Evolutionary conservation across 1,139 yeast genomes (phyloP).

Genomic region (Lodderomyces beijingensis): DNA sequence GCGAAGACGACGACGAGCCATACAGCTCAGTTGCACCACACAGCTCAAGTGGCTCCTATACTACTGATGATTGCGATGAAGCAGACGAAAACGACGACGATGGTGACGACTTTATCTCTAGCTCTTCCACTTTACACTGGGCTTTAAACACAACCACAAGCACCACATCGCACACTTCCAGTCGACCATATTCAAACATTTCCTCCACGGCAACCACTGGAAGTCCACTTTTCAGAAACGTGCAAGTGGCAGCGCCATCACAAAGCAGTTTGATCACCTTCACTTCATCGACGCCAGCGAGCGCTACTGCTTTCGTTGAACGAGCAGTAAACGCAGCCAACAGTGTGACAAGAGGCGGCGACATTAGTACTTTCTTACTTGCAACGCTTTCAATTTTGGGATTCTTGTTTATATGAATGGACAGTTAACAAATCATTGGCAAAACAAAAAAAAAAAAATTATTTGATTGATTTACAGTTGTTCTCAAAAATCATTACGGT

Average conservation of each 20-base stretch:
- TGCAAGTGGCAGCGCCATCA: conserved; percentile 2
- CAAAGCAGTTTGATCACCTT: conserved; percentile 7
- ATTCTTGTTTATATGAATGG: too few species aligned
- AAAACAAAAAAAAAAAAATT: too few species aligned
- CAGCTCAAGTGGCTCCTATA: conserved; percentile 7
- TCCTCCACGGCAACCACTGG: too few species aligned
- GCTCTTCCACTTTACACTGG: too few species aligned
- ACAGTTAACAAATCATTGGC: too few species aligned
- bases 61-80: conserved; percentile 14
- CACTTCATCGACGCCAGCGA: neutral
- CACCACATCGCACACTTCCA: too few species aligned
- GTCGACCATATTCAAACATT: too few species aligned
- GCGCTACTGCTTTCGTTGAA: conserved; percentile 8
- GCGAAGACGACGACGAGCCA: conserved; percentile 10
- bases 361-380: conserved; percentile 2
- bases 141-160: too few species aligned
- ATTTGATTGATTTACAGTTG: too few species aligned
- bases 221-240: neutral
- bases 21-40: neutral
- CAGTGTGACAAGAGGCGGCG: neutral
- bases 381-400: too few species aligned
- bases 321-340: conserved; percentile 12
- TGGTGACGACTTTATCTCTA: conserved; percentile 12
- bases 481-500: too few species aligned
- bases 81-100: conserved; percentile 12